Base-by-base conservation (phyloP, 2,329 filamentous ascomycete genomes). In the Colletotrichum coccodes region DNA sequence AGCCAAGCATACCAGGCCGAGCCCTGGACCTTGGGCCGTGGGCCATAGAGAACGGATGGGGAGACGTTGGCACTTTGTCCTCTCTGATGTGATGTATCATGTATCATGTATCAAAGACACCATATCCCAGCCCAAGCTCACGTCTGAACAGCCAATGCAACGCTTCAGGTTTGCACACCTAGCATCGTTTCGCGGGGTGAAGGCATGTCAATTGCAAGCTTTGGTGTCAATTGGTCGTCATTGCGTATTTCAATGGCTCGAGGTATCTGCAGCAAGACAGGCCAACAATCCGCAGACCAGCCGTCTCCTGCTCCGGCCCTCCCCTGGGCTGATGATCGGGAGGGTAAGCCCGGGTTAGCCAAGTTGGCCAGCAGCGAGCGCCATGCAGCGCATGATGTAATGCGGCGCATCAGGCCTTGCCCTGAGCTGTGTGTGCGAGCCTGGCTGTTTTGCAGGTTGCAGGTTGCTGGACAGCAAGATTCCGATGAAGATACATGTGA, bases 331-430 rank as follows among this genome's bases (percentile, higher is more conserved):
- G 60, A 60, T 42, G 49, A 50, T 60, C 32, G 57, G 56, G 61
- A 54, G 30, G 46, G 46, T 62, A 40, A 34, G 4, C 23, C 28
- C 16, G 34, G 18, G 16, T 16, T n/a, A 14, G 30, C 21, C 56
- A 60, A 14, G 34, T 32, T 34, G 40, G 40, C 61, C 62, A 68
- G 50, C 61, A 53, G n/a, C 61, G 54, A 46, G 28, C 54, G 42
- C 36, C 30, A 50, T 66, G 66, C 56, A 60, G 56, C 38, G 61
- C 61, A 68, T 68, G 56, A 68, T 65, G 65, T 54, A 65, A 68
- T 68, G 66, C 66, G 44, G 54, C 62, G 54, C 66, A 68, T 54
- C 34, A 60, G 54, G 40, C 49, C 60, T 42, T 59, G 64, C 23
- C 50, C 60, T 32, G 32, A 59, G 60, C 59, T 40, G 38, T 30